Base-by-base conservation (phyloP, 1,139 yeast genomes). In the Pneumocystis oryctolagi region DNA sequence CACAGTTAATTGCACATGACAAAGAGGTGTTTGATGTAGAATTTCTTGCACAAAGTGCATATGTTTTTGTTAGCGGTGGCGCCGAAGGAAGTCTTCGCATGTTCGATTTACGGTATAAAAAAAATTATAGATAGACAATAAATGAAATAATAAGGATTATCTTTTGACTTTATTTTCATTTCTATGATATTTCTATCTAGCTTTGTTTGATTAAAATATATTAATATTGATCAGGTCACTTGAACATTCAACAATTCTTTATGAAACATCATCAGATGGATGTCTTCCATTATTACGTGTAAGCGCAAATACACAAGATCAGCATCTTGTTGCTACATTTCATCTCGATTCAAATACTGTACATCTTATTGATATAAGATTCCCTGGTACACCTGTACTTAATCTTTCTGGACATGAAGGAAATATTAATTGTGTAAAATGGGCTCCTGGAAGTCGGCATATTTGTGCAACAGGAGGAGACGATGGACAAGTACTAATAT, bases 1-100 rank as follows among this genome's bases (percentile, higher is more conserved):
- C 98, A 0, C 97, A 92, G 75, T 78, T 92, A 62, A 92, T 92
- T 68, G 98, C 98, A 0, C 98, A 92, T 73, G 98, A 92, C 72
- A 84, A 86, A 65, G 97, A 90, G 73, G 98, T 92, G 3, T 89
- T 84, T 72, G 98, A 92, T 73, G 97, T 90, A 30, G 82, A 87
- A 68, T 92, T 89, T 73, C 77, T 89, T 61, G 82, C 86, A 64
- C 84, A 84, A 58, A 83, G 89, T 53, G 82, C 86, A 61, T 84
- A 89, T 71, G 80, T 90, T 35, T 92, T 92, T 75, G 89, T 95
- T 59, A 86, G 95, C 63, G 96, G 92, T 62, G 96, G 97, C 1
- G 90, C 90, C 64, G 98, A 92, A 74, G 98, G 98, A 0, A 85
- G 95, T 25, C 89, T 90, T 73, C 78, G 98, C 62, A 86, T 92